Conservation (phyloP, 495 filamentous ascomycete species). For the Cenococcum geophilum region DNA sequence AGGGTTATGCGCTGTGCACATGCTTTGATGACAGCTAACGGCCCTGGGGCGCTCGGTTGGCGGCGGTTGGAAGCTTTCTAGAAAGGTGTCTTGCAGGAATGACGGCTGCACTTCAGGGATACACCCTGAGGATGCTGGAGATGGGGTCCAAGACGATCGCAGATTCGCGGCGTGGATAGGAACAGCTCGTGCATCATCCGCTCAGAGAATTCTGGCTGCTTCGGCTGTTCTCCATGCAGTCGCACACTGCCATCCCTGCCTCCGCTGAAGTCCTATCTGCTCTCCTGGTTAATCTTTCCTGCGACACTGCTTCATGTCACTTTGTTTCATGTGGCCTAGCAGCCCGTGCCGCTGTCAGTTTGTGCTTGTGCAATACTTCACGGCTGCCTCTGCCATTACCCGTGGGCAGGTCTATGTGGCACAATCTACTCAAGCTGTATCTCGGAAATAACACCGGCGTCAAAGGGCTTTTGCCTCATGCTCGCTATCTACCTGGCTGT, state of each 20-base stretch:
- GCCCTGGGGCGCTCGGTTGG: slow-evolving; percentile 4
- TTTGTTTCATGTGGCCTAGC: slow-evolving; percentile 5
- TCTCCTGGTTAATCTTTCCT: slow-evolving; percentile 16
- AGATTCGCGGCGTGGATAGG: slow-evolving; percentile 4
- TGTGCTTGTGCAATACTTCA: neutral
- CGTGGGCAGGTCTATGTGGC: slow-evolving; percentile 16
- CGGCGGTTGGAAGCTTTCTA: slow-evolving; percentile 7
- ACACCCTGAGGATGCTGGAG: neutral
- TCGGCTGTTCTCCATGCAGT: neutral
- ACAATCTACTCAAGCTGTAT: neutral
- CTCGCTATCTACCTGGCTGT: neutral
- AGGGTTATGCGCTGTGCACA: neutral
- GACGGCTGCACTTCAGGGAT: neutral
- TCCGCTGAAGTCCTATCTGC: neutral
- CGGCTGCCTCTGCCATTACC: slow-evolving; percentile 25
- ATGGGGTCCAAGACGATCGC: neutral
- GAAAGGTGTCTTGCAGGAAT: slow-evolving; percentile 4
- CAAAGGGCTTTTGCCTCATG: neutral
- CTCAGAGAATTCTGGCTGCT: neutral
- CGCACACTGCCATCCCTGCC: neutral
- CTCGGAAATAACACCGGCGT: neutral
- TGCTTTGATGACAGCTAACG: neutral
- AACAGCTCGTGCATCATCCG: neutral
- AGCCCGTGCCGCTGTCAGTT: slow-evolving; percentile 3
- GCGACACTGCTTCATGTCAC: slow-evolving; percentile 18